phyloP scores from a whole-genome alignment of 2,329 filamentous ascomycete genomes.

The Zymoseptoria brevis region DNA sequence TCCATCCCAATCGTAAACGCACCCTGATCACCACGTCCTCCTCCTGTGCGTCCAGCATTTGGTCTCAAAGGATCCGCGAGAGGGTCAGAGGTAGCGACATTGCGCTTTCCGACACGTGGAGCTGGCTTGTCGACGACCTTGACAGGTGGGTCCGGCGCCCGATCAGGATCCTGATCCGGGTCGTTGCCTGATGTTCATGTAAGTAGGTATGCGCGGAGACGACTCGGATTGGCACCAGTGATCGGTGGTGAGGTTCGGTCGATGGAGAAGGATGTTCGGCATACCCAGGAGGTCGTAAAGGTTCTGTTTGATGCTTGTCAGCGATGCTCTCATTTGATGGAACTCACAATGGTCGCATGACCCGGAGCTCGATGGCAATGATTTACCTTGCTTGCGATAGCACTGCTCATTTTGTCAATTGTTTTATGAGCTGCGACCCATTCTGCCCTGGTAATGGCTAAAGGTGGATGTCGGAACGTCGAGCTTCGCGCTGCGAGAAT shows the following conservation, averaged over 20 bases:
- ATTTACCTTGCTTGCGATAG: constrained; percentile 20
- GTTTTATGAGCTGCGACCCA: constrained; percentile 19
- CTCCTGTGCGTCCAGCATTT: constrained; percentile 40
- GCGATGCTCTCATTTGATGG: not conserved
- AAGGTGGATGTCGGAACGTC: not conserved
- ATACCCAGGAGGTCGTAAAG: constrained; percentile 97
- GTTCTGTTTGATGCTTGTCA: constrained; percentile 55
- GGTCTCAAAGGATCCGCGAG: constrained; percentile 29
- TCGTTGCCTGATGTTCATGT: constrained; percentile 49
- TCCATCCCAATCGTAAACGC: constrained; percentile 32
- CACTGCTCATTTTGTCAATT: constrained; percentile 8
- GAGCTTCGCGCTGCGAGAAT: not conserved
- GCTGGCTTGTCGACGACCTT: constrained; percentile 82
- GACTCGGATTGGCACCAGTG: constrained; percentile 1
- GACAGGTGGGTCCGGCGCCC: constrained; percentile 66
- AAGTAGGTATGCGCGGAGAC: constrained; percentile 6
- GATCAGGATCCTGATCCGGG: constrained; percentile 64
- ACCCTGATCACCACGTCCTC: constrained; percentile 79
- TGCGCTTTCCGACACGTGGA: constrained; percentile 75
- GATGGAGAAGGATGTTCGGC: constrained; percentile 9
- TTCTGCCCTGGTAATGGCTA: constrained; percentile 7
- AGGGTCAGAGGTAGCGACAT: constrained; percentile 67
- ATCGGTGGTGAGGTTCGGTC: not conserved
- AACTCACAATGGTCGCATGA: constrained; percentile 3
- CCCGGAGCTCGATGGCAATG: not conserved